phyloP scores from a whole-genome alignment of 345 rosid species.

The Turritis glabra region DNA sequence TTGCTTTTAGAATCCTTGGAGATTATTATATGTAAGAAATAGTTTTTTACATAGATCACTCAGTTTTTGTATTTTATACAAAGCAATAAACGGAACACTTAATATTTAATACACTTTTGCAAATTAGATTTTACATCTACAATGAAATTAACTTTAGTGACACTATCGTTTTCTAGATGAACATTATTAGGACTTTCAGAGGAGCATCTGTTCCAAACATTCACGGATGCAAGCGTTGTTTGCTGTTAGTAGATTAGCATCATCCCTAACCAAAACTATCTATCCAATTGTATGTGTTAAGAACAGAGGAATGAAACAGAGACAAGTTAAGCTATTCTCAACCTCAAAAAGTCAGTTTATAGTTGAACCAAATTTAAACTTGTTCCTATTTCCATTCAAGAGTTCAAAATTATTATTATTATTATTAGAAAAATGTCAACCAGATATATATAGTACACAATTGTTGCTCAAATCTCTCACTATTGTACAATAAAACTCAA shows the following conservation, averaged over 20 bases:
- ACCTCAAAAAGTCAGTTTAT: not conserved
- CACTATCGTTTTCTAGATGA: not conserved
- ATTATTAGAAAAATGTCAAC: constrained; percentile 9
- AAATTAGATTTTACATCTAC: not conserved
- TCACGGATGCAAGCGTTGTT: not conserved
- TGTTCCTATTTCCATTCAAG: not conserved
- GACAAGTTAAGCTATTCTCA: not conserved
- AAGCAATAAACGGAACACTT: not conserved
- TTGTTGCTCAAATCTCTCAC: constrained; percentile 17
- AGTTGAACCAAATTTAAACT: not conserved
- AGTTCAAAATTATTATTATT: constrained; percentile 11
- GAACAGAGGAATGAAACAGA: too few species aligned
- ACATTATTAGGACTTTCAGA: not conserved
- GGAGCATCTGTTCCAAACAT: not conserved
- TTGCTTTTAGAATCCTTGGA: not conserved
- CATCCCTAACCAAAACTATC: not conserved
- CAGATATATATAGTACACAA: not conserved
- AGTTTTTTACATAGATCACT: not conserved
- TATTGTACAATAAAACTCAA: constrained; percentile 17
- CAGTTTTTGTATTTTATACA: not conserved
- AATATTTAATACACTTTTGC: too few species aligned
- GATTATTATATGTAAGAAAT: not conserved
- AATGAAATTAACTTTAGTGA: not conserved
- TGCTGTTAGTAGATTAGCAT: not conserved
- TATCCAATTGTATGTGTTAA: not conserved